Base-by-base conservation (phyloP, 164 flowering plant genomes). In the Chimonanthus praecox region DNA sequence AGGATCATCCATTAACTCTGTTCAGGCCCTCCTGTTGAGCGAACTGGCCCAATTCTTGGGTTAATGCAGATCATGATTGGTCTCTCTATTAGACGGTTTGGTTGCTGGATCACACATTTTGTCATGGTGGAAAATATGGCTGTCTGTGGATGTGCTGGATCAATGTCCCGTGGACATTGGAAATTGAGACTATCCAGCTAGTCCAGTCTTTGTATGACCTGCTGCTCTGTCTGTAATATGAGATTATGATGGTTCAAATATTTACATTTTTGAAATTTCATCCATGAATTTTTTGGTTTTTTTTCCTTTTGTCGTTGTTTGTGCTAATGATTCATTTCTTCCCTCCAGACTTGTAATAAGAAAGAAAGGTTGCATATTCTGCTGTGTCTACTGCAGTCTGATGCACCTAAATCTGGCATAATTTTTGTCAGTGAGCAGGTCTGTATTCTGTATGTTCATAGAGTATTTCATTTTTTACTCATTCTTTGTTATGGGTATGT, bases 401-500 rank as follows among this genome's bases (percentile, higher is more conserved):
- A 93, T 78, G 75, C 79, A 67, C 95, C 98, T 50, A 81, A 88
- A 65, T 88, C 89, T 75, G 90, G 88, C 81, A 95, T 95, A 58
- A 81, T 93, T 73, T 95, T 95, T 81, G 95, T 87, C 67, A 78
- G 85, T 73, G 98, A 92, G 81, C 97, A 93, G 89, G 98, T 92
- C n/a, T 54, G 60, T 54, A 10, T 54, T 9, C 4, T 54, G 60
- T 13, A 54, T 54, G 16, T 54, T 15, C 5, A n/a, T 54, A 15
- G 60, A 54, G 60, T 54, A 13, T 15, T 54, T 54, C n/a, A 54
- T 54, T 54, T 54, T n/a, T 10, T 11, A 10, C 60, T 33, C 33
- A 33, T 33, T 33, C 33, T 33, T 33, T 33, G 33, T 33, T 33
- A 54, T 11, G n/a, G 60, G 60, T 3, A n/a, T 54, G 60, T 54